Conservation (phyloP, 2,329 filamentous ascomycete species). For the Apiospora arundinis region DNA sequence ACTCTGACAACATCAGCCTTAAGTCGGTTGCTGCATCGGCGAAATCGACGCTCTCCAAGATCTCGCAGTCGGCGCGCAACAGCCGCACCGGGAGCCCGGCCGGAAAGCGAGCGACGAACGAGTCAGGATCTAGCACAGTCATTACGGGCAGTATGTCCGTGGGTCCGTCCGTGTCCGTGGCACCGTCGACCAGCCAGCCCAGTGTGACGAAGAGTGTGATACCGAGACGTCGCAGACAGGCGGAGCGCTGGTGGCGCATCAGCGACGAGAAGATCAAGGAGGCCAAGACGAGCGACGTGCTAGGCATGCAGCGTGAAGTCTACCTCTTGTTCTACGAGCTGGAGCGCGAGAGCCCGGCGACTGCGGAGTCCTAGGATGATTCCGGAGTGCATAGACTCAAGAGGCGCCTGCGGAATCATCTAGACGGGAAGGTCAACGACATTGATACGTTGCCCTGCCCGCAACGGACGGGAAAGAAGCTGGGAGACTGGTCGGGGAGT, state of each 20-base stretch:
- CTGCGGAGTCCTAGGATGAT: slow-evolving; percentile 25
- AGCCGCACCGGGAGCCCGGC: slow-evolving; percentile 39
- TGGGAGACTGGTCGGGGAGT: not conserved
- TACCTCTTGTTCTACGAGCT: slow-evolving; percentile 97
- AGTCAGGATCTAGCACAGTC: slow-evolving; percentile 28
- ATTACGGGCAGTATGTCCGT: not conserved
- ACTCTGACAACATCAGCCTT: slow-evolving; percentile 58
- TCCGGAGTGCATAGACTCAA: not conserved
- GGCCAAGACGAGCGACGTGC: slow-evolving; percentile 87
- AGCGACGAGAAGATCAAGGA: slow-evolving; percentile 97
- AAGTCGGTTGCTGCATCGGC: slow-evolving; percentile 64
- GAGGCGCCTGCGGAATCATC: not conserved
- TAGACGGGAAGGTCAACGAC: slow-evolving; percentile 1
- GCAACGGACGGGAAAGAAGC: not conserved
- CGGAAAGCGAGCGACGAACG: slow-evolving; percentile 26
- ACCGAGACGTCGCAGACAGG: slow-evolving; percentile 60
- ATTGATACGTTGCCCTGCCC: not conserved
- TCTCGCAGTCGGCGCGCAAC: slow-evolving; percentile 49
- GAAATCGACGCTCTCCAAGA: slow-evolving; percentile 57
- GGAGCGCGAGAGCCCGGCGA: slow-evolving; percentile 54
- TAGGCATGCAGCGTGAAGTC: slow-evolving; percentile 94
- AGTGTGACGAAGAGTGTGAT: slow-evolving; percentile 30
- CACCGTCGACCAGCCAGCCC: slow-evolving; percentile 28
- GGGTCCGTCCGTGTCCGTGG: slow-evolving; percentile 21
- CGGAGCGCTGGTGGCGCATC: slow-evolving; percentile 94